Evolutionary conservation across 2,329 filamentous ascomycete genomes (phyloP), one percentile per base, ranked within the genome.

Genomic region (Fusarium subglutinans): DNA sequence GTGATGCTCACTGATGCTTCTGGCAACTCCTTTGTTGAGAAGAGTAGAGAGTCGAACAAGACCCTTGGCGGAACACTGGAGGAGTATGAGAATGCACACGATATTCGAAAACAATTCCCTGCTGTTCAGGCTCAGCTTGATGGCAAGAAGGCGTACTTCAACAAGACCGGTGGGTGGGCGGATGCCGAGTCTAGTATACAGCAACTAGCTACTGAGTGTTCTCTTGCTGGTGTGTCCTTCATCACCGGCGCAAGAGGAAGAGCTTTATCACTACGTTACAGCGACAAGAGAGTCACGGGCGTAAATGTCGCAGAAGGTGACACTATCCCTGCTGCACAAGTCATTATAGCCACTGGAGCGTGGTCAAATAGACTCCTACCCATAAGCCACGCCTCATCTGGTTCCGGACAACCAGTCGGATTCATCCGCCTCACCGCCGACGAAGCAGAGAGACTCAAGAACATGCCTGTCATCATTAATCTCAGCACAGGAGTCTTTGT

Each of bases 291-390:
- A 17, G 75, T 81, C 8, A 67, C 73, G 2, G 80, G 80, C 3
- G 76, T 82, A 7, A 74, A 80, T 13, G 70, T 78, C 2, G 70
- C 76, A 0, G 66, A 77, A 35, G 86, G 86, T 5, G 81, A 82
- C 14, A 83, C 81, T 8, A 73, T 93, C 10, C 80, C 80, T 3
- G 91, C 90, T 4, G 87, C 89, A 64, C 83, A 92, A 13, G 89
- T 90, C 15, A 84, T 94, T 3, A 82, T 94, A 7, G 90, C 92
- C 3, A 88, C 91, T 3, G 92, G 92, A 15, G 91, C 92, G 6
- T 94, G 92, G 92, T 91, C 90, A 20, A 81, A 81, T 20, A 57
- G 76, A 4, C 54, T 83, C 2, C 20, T 94, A 48, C 89, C 92
- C 76, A 83, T 93, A 3, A 85, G 87, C 33, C 90, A 91, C 48